Conservation (phyloP, 805 yeast genomes). For the Candida wancherniae region DNA sequence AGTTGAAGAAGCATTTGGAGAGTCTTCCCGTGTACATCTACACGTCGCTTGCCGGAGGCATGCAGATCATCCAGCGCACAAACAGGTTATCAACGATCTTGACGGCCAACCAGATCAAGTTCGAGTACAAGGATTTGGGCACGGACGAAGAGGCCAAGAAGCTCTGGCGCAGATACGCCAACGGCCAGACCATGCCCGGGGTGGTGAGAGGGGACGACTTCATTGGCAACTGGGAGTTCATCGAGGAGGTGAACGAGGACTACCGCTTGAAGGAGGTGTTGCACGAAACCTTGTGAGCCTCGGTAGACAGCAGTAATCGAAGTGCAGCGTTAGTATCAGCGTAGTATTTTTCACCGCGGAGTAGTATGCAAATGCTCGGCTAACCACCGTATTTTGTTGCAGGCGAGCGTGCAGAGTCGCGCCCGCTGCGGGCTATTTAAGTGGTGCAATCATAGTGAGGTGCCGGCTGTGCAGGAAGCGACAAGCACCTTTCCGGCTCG, state of each 20-base stretch:
- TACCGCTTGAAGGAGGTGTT: slow-evolving; percentile 59
- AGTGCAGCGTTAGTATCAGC: not conserved
- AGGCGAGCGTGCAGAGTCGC: too few species aligned
- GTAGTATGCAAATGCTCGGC: too few species aligned
- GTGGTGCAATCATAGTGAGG: too few species aligned
- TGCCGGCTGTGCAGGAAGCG: too few species aligned
- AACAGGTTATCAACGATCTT: slow-evolving; percentile 71
- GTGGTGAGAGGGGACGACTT: slow-evolving; percentile 76
- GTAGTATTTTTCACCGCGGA: too few species aligned
- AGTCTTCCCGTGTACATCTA: slow-evolving; percentile 65
- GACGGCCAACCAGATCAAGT: slow-evolving; percentile 65
- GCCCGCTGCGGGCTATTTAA: too few species aligned
- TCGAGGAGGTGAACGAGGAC: slow-evolving; percentile 83
- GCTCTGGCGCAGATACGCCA: slow-evolving; percentile 72
- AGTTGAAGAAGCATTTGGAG: slow-evolving; percentile 38
- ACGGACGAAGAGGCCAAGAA: slow-evolving; percentile 83
- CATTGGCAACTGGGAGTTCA: slow-evolving; percentile 81
- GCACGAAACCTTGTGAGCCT: slow-evolving; percentile 49
- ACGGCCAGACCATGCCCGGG: slow-evolving; percentile 77
- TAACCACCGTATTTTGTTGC: too few species aligned
- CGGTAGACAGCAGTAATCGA: not conserved
- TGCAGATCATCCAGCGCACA: slow-evolving; percentile 72
- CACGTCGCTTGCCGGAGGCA: slow-evolving; percentile 87
- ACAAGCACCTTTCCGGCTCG: too few species aligned
- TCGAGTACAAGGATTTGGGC: slow-evolving; percentile 71